Evolutionary conservation across 768 basidiomycete species (phyloP).

Genomic region (Hygrocybe coccinea): DNA sequence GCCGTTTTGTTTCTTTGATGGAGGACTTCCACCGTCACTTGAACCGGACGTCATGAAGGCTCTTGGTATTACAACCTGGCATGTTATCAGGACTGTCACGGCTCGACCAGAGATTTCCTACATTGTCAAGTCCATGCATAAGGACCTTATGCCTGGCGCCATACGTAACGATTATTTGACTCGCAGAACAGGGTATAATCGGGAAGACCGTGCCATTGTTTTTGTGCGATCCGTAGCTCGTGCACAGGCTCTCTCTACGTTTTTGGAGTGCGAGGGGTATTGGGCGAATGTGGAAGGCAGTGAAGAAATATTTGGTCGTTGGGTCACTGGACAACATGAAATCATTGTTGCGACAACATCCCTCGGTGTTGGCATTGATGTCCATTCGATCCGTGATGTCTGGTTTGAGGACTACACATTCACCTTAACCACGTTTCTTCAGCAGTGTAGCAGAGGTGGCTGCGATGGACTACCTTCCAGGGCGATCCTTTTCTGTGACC

Average conservation of each 20-base stretch:
- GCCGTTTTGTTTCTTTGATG: neutral
- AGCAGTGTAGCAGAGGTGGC: neutral
- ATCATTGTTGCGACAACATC: too few relatives aligned
- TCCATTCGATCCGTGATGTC: too few relatives aligned
- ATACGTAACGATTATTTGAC: neutral
- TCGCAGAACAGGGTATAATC: neutral
- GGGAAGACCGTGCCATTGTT: neutral
- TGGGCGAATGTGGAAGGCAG: neutral
- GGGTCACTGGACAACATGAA: neutral
- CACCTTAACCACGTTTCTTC: neutral
- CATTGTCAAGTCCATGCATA: neutral
- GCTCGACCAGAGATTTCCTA: neutral
- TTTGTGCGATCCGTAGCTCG: neutral
- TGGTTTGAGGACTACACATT: neutral
- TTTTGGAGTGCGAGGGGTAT: neutral
- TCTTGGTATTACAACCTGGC: neutral
- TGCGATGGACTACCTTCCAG: neutral
- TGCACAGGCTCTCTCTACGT: neutral
- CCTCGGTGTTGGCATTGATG: too few relatives aligned
- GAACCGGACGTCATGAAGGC: neutral
- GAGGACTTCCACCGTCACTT: neutral
- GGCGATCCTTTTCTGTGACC: neutral
- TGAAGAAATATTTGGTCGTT: neutral
- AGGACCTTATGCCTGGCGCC: neutral
- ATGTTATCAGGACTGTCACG: neutral